Base-by-base conservation (phyloP, 495 filamentous ascomycete species). In the Penicillium tannophilum region DNA sequence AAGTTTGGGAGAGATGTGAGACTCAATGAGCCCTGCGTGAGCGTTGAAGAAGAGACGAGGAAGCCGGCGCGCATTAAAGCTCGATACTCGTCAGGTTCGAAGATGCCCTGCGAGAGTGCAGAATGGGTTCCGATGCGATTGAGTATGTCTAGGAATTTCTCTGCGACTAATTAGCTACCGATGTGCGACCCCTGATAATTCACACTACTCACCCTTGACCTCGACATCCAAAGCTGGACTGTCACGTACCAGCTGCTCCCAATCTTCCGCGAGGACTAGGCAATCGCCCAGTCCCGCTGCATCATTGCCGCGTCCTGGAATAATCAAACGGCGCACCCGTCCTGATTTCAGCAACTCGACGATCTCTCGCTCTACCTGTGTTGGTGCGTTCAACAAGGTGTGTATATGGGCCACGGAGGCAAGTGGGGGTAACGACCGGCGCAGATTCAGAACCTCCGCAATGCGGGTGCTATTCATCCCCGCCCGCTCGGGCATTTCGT, bases 391-490 rank as follows among this genome's bases (percentile, higher is more conserved):
- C 17, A 87, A 72, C 8, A 92, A 63, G 1, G 86, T 84, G 68
- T 90, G 87, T 5, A 94, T 67, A 74, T 95, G 90, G 24, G 87
- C 80, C 6, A 89, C 76, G 0, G 86, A 90, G 17, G 87, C 87
- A 20, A 90, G 77, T 0, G 86, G 86, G 31, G 91, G 91, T 31
- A 95, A 68, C 12, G 75, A 79, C 24, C 73, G 75, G 20, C 90
- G 83, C 63, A 85, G 84, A 59, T 88, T 88, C 47, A 93, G 77
- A 2, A 90, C 79, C 62, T 91, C 83, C 11, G 88, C 82, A 26
- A 90, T 88, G 14, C 86, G 82, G 1, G 80, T 85, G 39, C 86
- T 89, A 64, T 87, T 88, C 86, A 94, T 91, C 11, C 90, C 90
- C 1, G 85, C 76, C 7, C 78, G 77, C 20, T 83, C 75, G 6